Evolutionary conservation across 768 basidiomycete genomes (phyloP).

Genomic region (Trametes cubensis): DNA sequence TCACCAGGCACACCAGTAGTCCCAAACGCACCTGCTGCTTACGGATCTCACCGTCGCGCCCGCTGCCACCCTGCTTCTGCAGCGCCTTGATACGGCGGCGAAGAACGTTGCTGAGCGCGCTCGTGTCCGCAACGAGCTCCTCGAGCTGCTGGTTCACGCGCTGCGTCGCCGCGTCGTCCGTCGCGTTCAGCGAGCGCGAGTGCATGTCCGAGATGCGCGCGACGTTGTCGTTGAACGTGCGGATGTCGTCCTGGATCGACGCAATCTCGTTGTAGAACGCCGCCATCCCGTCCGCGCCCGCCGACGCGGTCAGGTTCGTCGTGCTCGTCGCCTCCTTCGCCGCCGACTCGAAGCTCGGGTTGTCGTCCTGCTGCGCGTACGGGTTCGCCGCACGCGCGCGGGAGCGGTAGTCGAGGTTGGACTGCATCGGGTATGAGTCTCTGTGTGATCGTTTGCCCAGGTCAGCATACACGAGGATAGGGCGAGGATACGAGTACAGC

Average conservation of each 20-base stretch:
- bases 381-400: constrained; percentile 47
- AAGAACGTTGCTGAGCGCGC: constrained; percentile 56
- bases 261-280: constrained; percentile 73
- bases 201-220: constrained; percentile 51
- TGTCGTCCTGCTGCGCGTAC: constrained; percentile 67
- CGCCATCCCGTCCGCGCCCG: constrained; percentile 58
- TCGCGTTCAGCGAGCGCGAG: constrained; percentile 51
- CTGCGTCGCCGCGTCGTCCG: constrained; percentile 48
- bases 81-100: constrained; percentile 63
- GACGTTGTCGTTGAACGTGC: constrained; percentile 49
- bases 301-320: constrained; percentile 42
- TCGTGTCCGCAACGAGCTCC: constrained; percentile 61
- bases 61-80: constrained; percentile 44
- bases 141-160: constrained; percentile 52
- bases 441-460: constrained; percentile 34
- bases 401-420: constrained; percentile 43
- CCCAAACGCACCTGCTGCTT: constrained; percentile 43
- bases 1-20: background rate
- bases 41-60: constrained; percentile 50
- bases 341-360: constrained; percentile 70
- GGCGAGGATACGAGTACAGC: constrained; percentile 4
- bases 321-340: constrained; percentile 55
- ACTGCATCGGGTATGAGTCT: constrained; percentile 70
- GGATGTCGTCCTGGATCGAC: constrained; percentile 50
- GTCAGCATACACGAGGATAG: constrained; percentile 6